A percentile compares a stretch with the other conserved stretches of the same genome.
Conservation (phyloP, 768 basidiomycete genomes). For the Naganishia friedmannii region DNA sequence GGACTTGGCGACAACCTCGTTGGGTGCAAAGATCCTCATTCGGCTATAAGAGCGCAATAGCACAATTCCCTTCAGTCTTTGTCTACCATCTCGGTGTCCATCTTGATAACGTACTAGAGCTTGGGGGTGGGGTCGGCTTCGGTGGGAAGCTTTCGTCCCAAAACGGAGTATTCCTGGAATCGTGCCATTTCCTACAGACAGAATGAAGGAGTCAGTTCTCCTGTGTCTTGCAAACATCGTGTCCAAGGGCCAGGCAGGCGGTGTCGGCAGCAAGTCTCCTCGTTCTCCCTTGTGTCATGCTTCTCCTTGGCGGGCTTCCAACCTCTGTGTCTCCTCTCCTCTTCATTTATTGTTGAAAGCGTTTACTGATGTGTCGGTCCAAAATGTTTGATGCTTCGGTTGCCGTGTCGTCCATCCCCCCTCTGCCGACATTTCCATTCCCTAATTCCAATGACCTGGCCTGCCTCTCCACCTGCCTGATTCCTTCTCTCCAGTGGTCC, state of each 20-base stretch:
- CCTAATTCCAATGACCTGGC: background rate
- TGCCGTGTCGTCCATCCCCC: background rate
- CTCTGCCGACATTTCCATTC: background rate
- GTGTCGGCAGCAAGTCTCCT: background rate
- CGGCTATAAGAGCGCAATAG: slow-evolving; percentile 54
- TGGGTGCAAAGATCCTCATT: slow-evolving; percentile 98
- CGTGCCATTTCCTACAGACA: slow-evolving; percentile 52
- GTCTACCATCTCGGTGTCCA: background rate
- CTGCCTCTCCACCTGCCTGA: slow-evolving; percentile 6
- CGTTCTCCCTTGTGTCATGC: background rate
- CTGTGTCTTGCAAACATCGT: background rate
- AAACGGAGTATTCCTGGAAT: slow-evolving; percentile 83
- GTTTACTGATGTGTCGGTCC: background rate
- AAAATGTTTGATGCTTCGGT: background rate
- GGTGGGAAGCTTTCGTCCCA: slow-evolving; percentile 94
- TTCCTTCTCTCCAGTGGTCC: slow-evolving; percentile 2
- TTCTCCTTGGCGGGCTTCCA: background rate
- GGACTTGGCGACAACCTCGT: slow-evolving; percentile 97
- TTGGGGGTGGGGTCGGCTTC: slow-evolving; percentile 89
- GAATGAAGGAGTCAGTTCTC: slow-evolving; percentile 10
- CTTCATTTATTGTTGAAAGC: background rate
- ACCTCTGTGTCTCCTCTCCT: background rate
- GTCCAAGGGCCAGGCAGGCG: background rate
- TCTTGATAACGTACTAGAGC: slow-evolving; percentile 61
- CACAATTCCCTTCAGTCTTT: slow-evolving; percentile 6